phyloP scores from a whole-genome alignment of 192 early-diverging fungal species.

The Dimargaris cristalligena region DNA sequence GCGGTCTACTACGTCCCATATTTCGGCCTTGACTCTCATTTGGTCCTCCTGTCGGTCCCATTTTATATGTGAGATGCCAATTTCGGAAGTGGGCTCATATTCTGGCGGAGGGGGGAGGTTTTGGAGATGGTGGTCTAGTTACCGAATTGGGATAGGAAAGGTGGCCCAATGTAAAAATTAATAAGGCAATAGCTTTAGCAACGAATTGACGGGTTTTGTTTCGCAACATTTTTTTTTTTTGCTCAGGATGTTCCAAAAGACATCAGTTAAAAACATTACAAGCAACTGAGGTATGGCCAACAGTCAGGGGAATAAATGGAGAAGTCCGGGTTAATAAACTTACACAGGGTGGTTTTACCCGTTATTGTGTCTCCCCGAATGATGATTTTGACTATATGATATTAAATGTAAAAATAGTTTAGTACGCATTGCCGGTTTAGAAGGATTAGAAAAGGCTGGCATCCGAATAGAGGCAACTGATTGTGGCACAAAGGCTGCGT shows the following conservation, averaged over 20 bases:
- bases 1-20: constrained; percentile 5
- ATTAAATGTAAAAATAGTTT: no score
- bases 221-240: no score
- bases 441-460: no score
- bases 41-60: neutral
- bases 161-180: no score
- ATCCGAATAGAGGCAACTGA: no score
- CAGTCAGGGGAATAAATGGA: no score
- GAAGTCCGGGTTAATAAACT: neutral
- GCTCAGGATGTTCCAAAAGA: no score
- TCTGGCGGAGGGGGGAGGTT: neutral
- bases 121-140: neutral
- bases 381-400: neutral
- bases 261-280: no score
- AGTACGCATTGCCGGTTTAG: no score
- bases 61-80: neutral
- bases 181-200: no score
- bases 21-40: neutral
- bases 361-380: constrained; percentile 7
- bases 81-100: neutral
- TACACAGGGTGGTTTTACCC: neutral
- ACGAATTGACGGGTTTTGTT: no score
- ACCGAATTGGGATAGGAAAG: neutral
- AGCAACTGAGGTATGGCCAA: no score
- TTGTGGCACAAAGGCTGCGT: neutral